These are phyloP conservation scores for Microbotryum intermedium DNA, from an alignment of 1,284 basidiomycete genomes.

Conservation along the genomic window DNA sequence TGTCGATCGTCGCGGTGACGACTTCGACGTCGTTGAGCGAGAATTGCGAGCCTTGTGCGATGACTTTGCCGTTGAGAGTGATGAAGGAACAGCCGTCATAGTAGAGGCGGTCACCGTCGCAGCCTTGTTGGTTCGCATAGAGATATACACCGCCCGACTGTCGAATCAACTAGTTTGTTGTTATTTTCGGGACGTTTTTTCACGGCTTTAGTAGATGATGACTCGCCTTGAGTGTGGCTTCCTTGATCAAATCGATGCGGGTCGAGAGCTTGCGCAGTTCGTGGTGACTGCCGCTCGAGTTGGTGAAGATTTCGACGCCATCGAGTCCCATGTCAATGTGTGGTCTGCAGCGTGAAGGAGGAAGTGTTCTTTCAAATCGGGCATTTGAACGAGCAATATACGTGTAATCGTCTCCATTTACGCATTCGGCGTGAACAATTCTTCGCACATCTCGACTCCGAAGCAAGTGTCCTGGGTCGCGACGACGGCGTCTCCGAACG, in stretches of 20 bases:
- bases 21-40: constrained; percentile 93
- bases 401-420: constrained; percentile 35
- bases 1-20: constrained; percentile 85
- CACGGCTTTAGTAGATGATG: no score
- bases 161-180: background rate
- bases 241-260: constrained; percentile 89
- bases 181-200: no score
- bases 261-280: constrained; percentile 89
- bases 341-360: constrained; percentile 52
- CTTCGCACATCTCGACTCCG: constrained; percentile 92
- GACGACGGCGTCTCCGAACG: constrained; percentile 90
- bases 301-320: constrained; percentile 97
- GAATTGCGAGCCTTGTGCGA: constrained; percentile 95
- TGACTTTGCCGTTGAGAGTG: constrained; percentile 80
- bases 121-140: constrained; percentile 98
- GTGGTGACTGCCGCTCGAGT: constrained; percentile 94
- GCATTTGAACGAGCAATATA: constrained; percentile 2
- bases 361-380: no score
- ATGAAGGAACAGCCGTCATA: constrained; percentile 97
- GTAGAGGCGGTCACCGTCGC: constrained; percentile 94
- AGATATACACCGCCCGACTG: constrained; percentile 93
- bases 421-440: constrained; percentile 93
- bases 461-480: constrained; percentile 92
- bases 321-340: constrained; percentile 95
- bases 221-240: constrained; percentile 81